Conservation (phyloP, 768 basidiomycete species). For the Naganishia antarctica region DNA sequence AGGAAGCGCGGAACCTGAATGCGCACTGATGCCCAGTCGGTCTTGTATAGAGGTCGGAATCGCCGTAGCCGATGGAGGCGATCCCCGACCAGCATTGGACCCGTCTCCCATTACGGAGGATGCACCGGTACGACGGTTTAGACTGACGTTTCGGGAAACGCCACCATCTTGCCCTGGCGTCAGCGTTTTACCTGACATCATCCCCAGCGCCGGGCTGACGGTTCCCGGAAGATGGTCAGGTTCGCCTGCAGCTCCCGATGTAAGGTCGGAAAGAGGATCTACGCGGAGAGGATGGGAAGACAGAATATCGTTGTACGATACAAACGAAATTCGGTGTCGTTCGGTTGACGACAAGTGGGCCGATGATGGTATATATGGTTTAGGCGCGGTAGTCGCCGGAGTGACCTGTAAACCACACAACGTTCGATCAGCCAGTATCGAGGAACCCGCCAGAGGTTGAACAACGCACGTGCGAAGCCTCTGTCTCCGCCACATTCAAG, state of each 20-base stretch:
- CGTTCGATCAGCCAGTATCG: no score
- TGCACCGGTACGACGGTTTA: background rate
- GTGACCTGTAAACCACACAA: no score
- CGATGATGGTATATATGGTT: background rate
- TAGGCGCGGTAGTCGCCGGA: background rate
- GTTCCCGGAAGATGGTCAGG: conserved; percentile 62
- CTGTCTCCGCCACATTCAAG: background rate
- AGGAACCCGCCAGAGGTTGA: no score
- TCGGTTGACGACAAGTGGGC: conserved; percentile 25
- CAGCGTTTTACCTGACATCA: background rate
- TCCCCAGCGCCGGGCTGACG: background rate
- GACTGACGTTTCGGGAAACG: conserved; percentile 12
- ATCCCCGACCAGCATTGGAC: background rate
- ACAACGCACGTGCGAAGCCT: background rate
- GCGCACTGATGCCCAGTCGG: conserved; percentile 8
- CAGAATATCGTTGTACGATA: conserved; percentile 81
- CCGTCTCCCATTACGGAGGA: background rate
- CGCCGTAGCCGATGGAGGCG: background rate
- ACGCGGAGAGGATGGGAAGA: conserved; percentile 68
- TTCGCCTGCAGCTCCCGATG: conserved; percentile 55
- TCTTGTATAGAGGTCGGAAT: conserved; percentile 11
- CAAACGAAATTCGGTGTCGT: conserved; percentile 59
- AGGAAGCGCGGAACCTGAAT: background rate
- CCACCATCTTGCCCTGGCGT: background rate
- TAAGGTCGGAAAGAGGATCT: conserved; percentile 67